Evolutionary conservation across 768 basidiomycete species (phyloP).

Genomic region (Clitopilus passeckerianus): DNA sequence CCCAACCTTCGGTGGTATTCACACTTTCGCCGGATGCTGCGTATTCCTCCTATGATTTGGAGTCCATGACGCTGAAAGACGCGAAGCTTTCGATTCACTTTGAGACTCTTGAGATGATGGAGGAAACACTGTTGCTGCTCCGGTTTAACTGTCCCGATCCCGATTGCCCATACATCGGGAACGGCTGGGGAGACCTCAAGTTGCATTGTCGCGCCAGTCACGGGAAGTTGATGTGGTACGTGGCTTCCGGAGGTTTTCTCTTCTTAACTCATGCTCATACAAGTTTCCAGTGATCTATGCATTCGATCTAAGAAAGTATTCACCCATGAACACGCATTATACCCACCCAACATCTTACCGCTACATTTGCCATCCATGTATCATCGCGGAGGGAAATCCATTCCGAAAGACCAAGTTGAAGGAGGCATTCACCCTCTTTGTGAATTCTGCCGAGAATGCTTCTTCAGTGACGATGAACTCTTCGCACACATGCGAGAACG

Average conservation of each 20-base stretch:
- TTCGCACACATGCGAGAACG: conserved; percentile 88
- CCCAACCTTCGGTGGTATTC: conserved; percentile 72
- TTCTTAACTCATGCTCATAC: background rate
- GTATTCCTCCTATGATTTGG: conserved; percentile 55
- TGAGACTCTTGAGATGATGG: conserved; percentile 92
- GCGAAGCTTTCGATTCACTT: conserved; percentile 74
- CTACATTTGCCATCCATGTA: conserved; percentile 75
- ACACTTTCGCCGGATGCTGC: conserved; percentile 58
- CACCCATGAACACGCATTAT: conserved; percentile 89
- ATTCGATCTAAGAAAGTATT: conserved; percentile 91
- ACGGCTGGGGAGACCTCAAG: conserved; percentile 88
- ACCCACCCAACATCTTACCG: conserved; percentile 54
- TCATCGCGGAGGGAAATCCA: conserved; percentile 29
- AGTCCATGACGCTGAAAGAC: conserved; percentile 61
- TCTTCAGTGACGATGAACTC: conserved; percentile 91
- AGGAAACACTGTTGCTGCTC: conserved; percentile 85
- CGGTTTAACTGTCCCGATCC: conserved; percentile 91
- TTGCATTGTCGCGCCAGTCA: conserved; percentile 77
- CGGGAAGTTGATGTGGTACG: conserved; percentile 77
- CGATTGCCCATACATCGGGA: conserved; percentile 78
- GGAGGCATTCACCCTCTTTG: conserved; percentile 77
- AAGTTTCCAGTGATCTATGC: conserved; percentile 67
- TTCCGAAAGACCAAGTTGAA: conserved; percentile 53
- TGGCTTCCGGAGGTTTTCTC: conserved; percentile 4
- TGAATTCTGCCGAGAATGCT: conserved; percentile 89